Evolutionary conservation across 352 stramenopile genomes (phyloP), one percentile per base, ranked within the genome.

Genomic region (Albugo laibachii): DNA sequence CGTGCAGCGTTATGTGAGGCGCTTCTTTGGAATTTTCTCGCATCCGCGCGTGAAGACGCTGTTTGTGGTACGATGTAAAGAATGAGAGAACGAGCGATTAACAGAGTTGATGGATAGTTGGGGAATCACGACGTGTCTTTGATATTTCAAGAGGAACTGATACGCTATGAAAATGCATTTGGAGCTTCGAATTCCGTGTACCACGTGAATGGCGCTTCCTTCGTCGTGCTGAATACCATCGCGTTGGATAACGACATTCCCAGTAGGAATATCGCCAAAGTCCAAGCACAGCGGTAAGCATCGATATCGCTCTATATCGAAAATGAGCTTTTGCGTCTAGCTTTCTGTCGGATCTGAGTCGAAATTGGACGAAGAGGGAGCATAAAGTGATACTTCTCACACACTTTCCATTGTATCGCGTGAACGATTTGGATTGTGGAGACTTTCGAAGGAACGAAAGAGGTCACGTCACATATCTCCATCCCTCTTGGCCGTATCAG

Each of bases 101-200:
- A 39, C 16, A 1, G 19, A 34, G 19, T 13, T 38, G 12, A 31
- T 42, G 13, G 36, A 14, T 49, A 80, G 70, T 52, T 82, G 20
- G 75, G 75, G 15, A 88, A 88, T 49, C 75, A 88, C 45, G 75
- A 88, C 56, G 63, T 68, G n/a, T 51, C 71, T 3, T 85, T 85
- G 47, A 72, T 71, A 8, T 48, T 52, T n/a, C n/a, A n/a, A 3
- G 16, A 58, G 21, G 59, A 69, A 24, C 47, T 85, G 8, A 47
- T 60, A 27, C 66, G 75, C 14, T 80, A 66, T 36, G 66, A 88
- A 41, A 41, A 63, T 11, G 64, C 65, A 0, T 88, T 88, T 31
- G 72, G 72, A 0, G 45, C 59, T 2, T 59, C 66, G 2, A 88
- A 88, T 48, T 61, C 51, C 41, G 53, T 71, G 34, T 55, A 69